These are phyloP conservation scores for Pseudonitzschia pungens DNA, from an alignment of 108 stramenopile genomes.

Conservation along the genomic window DNA sequence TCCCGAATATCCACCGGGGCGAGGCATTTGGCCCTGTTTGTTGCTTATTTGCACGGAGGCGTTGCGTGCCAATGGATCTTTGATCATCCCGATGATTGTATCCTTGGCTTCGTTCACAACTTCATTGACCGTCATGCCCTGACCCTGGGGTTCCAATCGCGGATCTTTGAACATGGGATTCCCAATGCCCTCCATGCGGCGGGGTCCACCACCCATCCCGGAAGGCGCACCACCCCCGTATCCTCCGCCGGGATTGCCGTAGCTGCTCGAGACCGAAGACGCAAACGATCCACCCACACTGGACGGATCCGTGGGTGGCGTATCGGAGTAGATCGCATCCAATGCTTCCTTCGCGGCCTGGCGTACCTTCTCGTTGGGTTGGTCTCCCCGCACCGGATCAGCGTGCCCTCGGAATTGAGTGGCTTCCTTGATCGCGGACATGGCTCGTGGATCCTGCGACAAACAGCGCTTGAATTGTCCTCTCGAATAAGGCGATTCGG, in stretches of 20 bases:
- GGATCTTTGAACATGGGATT: slow-evolving; percentile 89
- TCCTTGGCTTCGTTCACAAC: slow-evolving; percentile 62
- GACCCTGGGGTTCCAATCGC: slow-evolving; percentile 45
- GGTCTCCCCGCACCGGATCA: slow-evolving; percentile 95
- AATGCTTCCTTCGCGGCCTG: slow-evolving; percentile 94
- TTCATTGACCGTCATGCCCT: slow-evolving; percentile 33
- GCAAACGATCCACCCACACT: slow-evolving; percentile 20
- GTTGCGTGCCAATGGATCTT: slow-evolving; percentile 84
- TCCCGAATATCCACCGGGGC: slow-evolving; percentile 41
- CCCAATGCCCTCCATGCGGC: slow-evolving; percentile 87
- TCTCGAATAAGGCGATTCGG: slow-evolving; percentile 45
- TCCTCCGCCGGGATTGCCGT: slow-evolving; percentile 26
- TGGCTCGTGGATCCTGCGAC: slow-evolving; percentile 64
- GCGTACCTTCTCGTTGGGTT: slow-evolving; percentile 85
- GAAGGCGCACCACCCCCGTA: slow-evolving; percentile 20
- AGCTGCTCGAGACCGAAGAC: slow-evolving; percentile 32
- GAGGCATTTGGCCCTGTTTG: slow-evolving; percentile 22
- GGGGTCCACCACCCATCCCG: slow-evolving; percentile 26
- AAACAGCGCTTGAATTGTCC: slow-evolving; percentile 91
- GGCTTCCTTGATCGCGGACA: slow-evolving; percentile 87
- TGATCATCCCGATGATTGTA: slow-evolving; percentile 79
- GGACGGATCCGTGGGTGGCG: slow-evolving; percentile 29
- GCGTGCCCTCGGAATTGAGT: slow-evolving; percentile 84
- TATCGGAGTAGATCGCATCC: slow-evolving; percentile 89
- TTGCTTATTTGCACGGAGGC: slow-evolving; percentile 22